phyloP scores from a whole-genome alignment of 169 alveolate genomes.

The Plasmodium vivax region DNA sequence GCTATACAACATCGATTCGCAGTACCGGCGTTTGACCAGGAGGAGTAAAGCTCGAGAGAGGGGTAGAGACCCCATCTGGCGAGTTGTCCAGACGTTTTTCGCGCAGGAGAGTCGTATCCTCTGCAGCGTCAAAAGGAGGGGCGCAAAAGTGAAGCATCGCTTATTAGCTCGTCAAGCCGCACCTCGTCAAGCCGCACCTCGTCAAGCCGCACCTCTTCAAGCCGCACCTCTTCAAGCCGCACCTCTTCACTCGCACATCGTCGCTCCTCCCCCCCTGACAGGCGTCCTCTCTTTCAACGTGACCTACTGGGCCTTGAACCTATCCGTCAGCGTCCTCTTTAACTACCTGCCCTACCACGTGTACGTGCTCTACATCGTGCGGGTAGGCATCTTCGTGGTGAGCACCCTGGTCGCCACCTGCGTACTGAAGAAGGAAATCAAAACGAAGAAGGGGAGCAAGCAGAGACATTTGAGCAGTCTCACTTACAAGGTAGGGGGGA shows the following conservation, averaged over 20 bases:
- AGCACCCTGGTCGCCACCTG: slow-evolving; percentile 22
- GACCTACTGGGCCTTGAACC: slow-evolving; percentile 41
- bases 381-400: slow-evolving; percentile 9
- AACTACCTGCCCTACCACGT: slow-evolving; percentile 46
- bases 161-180: background rate
- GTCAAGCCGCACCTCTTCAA: no score
- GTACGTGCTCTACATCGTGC: slow-evolving; percentile 18
- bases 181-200: no score
- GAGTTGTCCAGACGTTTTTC: background rate
- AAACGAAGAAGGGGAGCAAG: background rate
- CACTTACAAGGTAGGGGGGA: slow-evolving; percentile 31
- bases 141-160: no score
- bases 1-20: slow-evolving; percentile 28
- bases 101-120: background rate
- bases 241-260: background rate
- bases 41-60: slow-evolving; percentile 5
- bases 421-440: background rate
- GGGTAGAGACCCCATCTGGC: background rate
- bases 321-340: slow-evolving; percentile 21
- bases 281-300: slow-evolving; percentile 48
- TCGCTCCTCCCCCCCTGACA: background rate
- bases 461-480: background rate
- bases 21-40: slow-evolving; percentile 12
- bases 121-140: background rate
- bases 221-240: no score